A percentile compares a stretch with the other conserved stretches of the same genome.
These are phyloP conservation scores for Skeletonema costatum DNA, from an alignment of 108 stramenopile species.

Conservation along the genomic window DNA sequence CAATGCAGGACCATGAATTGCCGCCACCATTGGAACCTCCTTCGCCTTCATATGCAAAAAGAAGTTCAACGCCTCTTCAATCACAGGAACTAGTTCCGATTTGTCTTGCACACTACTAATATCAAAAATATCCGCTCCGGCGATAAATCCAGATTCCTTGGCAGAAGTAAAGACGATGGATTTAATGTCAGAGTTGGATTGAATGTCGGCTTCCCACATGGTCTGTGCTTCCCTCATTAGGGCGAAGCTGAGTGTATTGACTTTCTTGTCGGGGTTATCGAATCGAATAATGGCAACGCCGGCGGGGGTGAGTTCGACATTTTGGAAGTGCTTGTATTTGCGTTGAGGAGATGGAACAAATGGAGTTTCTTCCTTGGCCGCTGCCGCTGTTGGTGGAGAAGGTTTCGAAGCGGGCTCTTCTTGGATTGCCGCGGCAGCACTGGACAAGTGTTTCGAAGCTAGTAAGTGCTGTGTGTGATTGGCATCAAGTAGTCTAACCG, in stretches of 20 bases:
- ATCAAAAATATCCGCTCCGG: constrained; percentile 98
- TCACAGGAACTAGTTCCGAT: constrained; percentile 71
- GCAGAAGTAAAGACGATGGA: constrained; percentile 96
- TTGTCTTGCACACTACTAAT: constrained; percentile 88
- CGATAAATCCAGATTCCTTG: constrained; percentile 97
- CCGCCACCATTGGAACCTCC: constrained; percentile 92
- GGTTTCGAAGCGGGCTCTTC: neutral
- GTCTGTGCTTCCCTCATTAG: constrained; percentile 84
- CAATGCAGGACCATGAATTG: constrained; percentile 95
- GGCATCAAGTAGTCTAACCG: neutral
- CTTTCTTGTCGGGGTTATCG: constrained; percentile 88
- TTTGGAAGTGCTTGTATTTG: constrained; percentile 84
- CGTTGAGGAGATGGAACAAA: constrained; percentile 71
- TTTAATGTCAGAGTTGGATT: constrained; percentile 73
- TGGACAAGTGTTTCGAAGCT: neutral
- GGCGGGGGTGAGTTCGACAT: constrained; percentile 76
- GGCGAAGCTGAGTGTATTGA: constrained; percentile 93
- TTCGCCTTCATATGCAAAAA: constrained; percentile 79
- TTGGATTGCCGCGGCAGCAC: constrained; percentile 13
- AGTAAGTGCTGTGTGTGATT: neutral
- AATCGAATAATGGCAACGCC: constrained; percentile 92
- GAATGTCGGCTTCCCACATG: constrained; percentile 81
- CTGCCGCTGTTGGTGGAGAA: neutral
- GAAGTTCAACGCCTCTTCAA: constrained; percentile 80
- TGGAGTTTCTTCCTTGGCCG: constrained; percentile 4